A percentile compares a stretch with the other conserved stretches of the same genome.
phyloP scores from a whole-genome alignment of 176 grass and related monocot genomes.

The Juncus inflexus region DNA sequence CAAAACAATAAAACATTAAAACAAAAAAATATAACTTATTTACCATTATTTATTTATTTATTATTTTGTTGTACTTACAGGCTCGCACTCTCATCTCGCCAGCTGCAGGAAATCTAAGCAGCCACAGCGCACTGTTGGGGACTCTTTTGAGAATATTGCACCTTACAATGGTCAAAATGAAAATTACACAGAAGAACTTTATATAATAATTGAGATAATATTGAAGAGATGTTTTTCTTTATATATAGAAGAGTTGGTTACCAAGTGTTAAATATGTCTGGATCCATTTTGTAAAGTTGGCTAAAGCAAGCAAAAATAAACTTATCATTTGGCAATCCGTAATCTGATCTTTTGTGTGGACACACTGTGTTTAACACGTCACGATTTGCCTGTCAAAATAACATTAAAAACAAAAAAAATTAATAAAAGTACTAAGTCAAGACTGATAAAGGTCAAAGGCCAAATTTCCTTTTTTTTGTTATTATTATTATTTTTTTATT shows the following conservation, averaged over 20 bases:
- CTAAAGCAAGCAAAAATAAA: constrained; percentile 95
- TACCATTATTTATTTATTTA: not conserved
- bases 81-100: constrained; percentile 72
- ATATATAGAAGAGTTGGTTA: constrained; percentile 17
- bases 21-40: not conserved
- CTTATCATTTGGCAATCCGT: constrained; percentile 75
- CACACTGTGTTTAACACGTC: constrained; percentile 53
- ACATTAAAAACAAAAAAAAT: constrained; percentile 11
- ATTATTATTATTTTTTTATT: not conserved
- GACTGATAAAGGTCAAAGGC: not conserved
- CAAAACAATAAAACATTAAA: not conserved
- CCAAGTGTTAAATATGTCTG: constrained; percentile 87
- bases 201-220: not conserved
- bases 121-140: constrained; percentile 73
- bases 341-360: constrained; percentile 71
- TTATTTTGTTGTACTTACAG: constrained; percentile 47
- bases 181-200: constrained; percentile 2
- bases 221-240: not conserved
- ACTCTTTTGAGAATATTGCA: constrained; percentile 87
- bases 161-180: constrained; percentile 31
- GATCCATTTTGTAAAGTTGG: constrained; percentile 96
- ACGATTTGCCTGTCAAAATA: constrained; percentile 50
- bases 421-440: not conserved
- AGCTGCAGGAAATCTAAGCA: constrained; percentile 74
- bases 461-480: not conserved